Evolutionary conservation across 2,329 filamentous ascomycete genomes (phyloP).

Genomic region (Emergomyces orientalis): DNA sequence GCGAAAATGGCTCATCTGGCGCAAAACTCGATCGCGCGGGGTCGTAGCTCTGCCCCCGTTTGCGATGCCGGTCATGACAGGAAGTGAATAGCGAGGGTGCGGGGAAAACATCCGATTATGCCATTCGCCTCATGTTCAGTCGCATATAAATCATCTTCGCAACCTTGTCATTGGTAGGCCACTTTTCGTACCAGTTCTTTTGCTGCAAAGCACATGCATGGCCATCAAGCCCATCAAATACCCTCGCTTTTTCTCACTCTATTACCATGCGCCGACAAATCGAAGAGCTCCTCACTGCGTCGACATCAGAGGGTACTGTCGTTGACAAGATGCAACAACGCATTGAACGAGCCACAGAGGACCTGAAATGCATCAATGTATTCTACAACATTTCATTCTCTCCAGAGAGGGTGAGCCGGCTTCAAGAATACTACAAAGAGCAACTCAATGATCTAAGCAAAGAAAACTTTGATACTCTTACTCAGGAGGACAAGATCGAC

Average conservation of each 20-base stretch:
- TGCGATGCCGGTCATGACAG: neutral
- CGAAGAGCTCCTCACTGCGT: neutral
- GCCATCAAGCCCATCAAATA: neutral
- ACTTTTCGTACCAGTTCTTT: neutral
- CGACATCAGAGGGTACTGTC: neutral
- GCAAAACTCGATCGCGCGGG: neutral
- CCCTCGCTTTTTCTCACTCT: neutral
- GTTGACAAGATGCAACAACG: slow-evolving; percentile 33
- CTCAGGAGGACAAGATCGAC: slow-evolving; percentile 35
- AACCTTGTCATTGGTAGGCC: neutral
- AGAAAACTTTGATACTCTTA: slow-evolving; percentile 29
- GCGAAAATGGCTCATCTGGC: neutral
- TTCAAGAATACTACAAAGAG: slow-evolving; percentile 35
- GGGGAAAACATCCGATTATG: neutral
- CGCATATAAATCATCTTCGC: neutral
- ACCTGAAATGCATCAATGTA: slow-evolving; percentile 39
- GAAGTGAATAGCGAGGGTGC: neutral
- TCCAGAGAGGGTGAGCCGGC: slow-evolving; percentile 29
- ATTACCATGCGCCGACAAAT: neutral
- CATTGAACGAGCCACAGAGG: slow-evolving; percentile 38
- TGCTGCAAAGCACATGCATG: neutral
- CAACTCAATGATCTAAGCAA: slow-evolving; percentile 34
- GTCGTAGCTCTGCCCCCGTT: neutral
- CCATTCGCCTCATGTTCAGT: neutral
- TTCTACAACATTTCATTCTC: slow-evolving; percentile 46